These are phyloP conservation scores for Schoenoplectus triqueter DNA, from an alignment of 202 grass and related monocot genomes.

Conservation along the genomic window DNA sequence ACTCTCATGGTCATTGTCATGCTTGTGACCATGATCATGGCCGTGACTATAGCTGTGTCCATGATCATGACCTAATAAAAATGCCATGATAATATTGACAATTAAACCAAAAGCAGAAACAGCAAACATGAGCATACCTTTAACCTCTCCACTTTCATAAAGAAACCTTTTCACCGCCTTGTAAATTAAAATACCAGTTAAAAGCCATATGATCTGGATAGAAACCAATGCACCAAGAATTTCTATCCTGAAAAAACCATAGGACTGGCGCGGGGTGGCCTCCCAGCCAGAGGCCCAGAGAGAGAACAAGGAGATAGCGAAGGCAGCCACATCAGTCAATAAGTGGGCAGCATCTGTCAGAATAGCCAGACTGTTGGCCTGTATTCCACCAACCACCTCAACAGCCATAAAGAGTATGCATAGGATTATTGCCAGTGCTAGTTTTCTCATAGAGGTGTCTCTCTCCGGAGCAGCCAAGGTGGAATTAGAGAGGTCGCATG, in stretches of 20 bases:
- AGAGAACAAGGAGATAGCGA: slow-evolving; percentile 54
- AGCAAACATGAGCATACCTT: slow-evolving; percentile 47
- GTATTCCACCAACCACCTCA: slow-evolving; percentile 47
- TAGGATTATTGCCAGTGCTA: slow-evolving; percentile 39
- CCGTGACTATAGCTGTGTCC: slow-evolving; percentile 10
- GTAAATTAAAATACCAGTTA: slow-evolving; percentile 46
- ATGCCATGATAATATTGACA: slow-evolving; percentile 49
- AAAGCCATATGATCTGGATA: slow-evolving; percentile 51
- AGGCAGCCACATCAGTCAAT: slow-evolving; percentile 52
- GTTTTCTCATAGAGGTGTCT: slow-evolving; percentile 45
- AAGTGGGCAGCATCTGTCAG: slow-evolving; percentile 49
- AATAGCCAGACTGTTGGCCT: slow-evolving; percentile 55
- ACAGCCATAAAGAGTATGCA: slow-evolving; percentile 48
- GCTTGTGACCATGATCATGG: background rate
- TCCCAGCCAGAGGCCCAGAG: slow-evolving; percentile 57
- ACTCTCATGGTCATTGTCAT: background rate
- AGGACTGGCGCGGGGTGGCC: slow-evolving; percentile 49
- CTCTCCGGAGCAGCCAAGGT: slow-evolving; percentile 33
- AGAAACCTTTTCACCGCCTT: slow-evolving; percentile 43
- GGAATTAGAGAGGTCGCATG: slow-evolving; percentile 46
- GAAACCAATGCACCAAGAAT: slow-evolving; percentile 52
- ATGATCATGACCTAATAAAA: slow-evolving; percentile 52
- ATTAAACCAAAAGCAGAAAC: slow-evolving; percentile 48
- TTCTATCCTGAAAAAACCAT: slow-evolving; percentile 51
- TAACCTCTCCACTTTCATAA: slow-evolving; percentile 42